phyloP scores from a whole-genome alignment of 2,329 filamentous ascomycete species.

The Curvularia spicifera region DNA sequence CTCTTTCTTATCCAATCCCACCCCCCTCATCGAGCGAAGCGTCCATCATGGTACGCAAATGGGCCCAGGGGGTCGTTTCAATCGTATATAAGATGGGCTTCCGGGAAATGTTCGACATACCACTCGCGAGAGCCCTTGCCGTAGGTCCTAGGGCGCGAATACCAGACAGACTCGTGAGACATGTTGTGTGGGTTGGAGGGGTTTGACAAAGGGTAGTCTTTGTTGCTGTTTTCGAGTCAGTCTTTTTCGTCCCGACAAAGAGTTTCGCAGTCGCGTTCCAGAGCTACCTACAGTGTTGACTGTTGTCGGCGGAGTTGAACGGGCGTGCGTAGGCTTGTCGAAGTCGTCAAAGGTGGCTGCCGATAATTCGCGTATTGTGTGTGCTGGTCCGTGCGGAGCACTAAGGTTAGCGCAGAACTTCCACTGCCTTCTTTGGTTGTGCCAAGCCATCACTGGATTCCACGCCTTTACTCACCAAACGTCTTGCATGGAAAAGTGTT shows the following conservation, averaged over 20 bases:
- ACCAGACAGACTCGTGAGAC: slow-evolving; percentile 98
- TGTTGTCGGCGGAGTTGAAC: slow-evolving; percentile 16
- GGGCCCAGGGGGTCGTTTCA: neutral
- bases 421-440: slow-evolving; percentile 7
- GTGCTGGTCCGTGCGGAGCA: slow-evolving; percentile 12
- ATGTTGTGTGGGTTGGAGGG: slow-evolving; percentile 62
- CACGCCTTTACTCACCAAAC: neutral
- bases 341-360: slow-evolving; percentile 9
- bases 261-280: neutral
- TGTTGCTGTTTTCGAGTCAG: slow-evolving; percentile 8
- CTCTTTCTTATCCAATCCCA: slow-evolving; percentile 3
- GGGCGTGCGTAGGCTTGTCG: slow-evolving; percentile 18
- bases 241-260: neutral
- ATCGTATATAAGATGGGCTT: slow-evolving; percentile 6
- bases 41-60: slow-evolving; percentile 32
- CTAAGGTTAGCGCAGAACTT: slow-evolving; percentile 9
- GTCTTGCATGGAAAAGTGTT: slow-evolving; percentile 5
- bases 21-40: neutral
- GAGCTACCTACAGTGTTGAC: slow-evolving; percentile 15
- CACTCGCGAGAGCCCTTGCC: slow-evolving; percentile 94
- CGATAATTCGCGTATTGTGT: slow-evolving; percentile 21
- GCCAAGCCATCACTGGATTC: slow-evolving; percentile 15
- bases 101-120: slow-evolving; percentile 64
- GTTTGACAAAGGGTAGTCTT: slow-evolving; percentile 8
- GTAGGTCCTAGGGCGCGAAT: slow-evolving; percentile 95